phyloP scores from a whole-genome alignment of 169 alveolate genomes.

The Amoebophrya sp. region DNA sequence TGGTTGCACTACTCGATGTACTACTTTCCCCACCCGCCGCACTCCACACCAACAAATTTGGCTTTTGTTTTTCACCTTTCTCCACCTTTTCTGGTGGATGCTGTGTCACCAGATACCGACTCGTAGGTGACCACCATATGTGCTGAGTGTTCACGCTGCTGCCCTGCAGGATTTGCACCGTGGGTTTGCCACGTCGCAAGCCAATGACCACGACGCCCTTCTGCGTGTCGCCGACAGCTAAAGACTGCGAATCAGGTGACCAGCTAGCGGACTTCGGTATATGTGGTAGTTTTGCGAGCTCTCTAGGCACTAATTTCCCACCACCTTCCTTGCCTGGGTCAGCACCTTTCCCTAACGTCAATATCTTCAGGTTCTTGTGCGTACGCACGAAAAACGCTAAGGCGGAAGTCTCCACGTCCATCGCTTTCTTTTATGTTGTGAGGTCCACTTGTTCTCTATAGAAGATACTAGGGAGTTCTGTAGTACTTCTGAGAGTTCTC shows the following conservation, averaged over 20 bases:
- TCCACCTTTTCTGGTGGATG: not conserved
- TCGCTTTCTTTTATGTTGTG: too few relatives aligned
- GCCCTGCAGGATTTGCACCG: not conserved
- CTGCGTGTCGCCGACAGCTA: constrained; percentile 7
- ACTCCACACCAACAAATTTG: not conserved
- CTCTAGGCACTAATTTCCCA: not conserved
- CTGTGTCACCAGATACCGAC: not conserved
- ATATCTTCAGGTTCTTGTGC: not conserved
- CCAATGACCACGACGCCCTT: constrained; percentile 15
- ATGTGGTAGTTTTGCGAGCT: not conserved
- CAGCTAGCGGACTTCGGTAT: not conserved
- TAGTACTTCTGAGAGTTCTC: too few relatives aligned
- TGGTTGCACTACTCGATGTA: too few relatives aligned
- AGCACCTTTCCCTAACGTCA: not conserved
- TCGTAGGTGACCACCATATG: not conserved
- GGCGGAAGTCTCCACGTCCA: not conserved
- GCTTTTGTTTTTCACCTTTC: not conserved
- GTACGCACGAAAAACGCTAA: not conserved
- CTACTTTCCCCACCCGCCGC: too few relatives aligned
- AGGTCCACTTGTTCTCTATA: too few relatives aligned
- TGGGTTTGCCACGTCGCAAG: not conserved
- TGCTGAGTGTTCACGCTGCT: not conserved
- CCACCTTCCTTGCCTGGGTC: not conserved
- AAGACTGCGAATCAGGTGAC: not conserved
- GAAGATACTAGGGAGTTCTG: too few relatives aligned